These are phyloP conservation scores for Neolecta irregularis DNA, from an alignment of 1,139 yeast genomes.

Conservation along the genomic window DNA sequence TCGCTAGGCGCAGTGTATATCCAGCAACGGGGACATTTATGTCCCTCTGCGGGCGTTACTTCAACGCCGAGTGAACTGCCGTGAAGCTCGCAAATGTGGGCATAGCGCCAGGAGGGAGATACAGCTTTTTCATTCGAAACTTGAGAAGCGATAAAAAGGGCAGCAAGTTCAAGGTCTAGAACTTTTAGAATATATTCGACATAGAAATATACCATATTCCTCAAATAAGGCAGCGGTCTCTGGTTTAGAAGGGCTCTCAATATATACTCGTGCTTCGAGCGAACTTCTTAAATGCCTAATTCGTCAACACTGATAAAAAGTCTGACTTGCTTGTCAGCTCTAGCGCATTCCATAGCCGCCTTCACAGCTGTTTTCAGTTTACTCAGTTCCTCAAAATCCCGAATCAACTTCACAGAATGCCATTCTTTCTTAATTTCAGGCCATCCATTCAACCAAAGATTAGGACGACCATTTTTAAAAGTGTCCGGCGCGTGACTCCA, in stretches of 20 bases:
- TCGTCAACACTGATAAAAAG: slow-evolving; percentile 48
- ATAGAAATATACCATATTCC: not conserved
- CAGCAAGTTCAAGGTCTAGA: slow-evolving; percentile 24
- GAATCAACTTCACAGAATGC: slow-evolving; percentile 20
- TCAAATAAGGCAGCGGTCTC: not conserved
- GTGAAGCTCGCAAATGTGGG: slow-evolving; percentile 19
- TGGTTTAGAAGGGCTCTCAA: not conserved
- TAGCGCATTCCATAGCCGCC: slow-evolving; percentile 32
- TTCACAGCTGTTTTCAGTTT: slow-evolving; percentile 27
- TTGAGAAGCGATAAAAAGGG: slow-evolving; percentile 52
- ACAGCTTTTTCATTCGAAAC: slow-evolving; percentile 22
- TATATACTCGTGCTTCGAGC: slow-evolving; percentile 17
- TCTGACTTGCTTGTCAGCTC: slow-evolving; percentile 36
- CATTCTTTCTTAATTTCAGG: slow-evolving; percentile 30
- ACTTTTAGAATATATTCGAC: not conserved
- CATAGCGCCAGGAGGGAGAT: slow-evolving; percentile 21
- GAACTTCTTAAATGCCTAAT: slow-evolving; percentile 21
- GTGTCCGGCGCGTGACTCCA: slow-evolving; percentile 44
- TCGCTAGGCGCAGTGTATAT: slow-evolving; percentile 42
- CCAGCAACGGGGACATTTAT: slow-evolving; percentile 93
- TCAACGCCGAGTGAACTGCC: slow-evolving; percentile 25
- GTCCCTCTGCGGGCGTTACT: slow-evolving; percentile 32
- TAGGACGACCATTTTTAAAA: slow-evolving; percentile 21
- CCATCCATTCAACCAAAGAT: slow-evolving; percentile 24
- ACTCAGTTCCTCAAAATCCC: slow-evolving; percentile 29